Base-by-base conservation (phyloP, 2,329 filamentous ascomycete genomes). In the Colletotrichum salicis region DNA sequence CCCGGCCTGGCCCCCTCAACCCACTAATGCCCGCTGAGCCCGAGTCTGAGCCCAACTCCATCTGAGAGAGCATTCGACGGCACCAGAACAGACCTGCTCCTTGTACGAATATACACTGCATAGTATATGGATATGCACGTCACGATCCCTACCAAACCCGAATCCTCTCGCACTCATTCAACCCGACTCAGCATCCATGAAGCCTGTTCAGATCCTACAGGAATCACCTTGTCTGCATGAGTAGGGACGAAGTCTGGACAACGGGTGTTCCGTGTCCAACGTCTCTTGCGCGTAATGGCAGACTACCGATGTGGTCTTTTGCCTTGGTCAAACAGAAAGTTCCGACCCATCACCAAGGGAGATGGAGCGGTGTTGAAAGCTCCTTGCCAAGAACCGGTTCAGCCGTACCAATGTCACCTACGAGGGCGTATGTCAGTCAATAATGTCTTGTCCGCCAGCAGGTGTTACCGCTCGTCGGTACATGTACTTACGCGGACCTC, bases 341-440 rank as follows among this genome's bases (percentile, higher is more conserved):
- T 52, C 48, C 33, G n/a, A 61, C 37, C 56, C 11, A 57, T 81
- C 77, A 93, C 92, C 90, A 93, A 41, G 92, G 91, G 48, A 94
- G 78, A 76, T 91, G 87, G 67, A 94, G 82, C 41, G 91, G 91
- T 5, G 90, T 92, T 13, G 89, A 81, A 57, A 93, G 81, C 74
- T 87, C 81, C 73, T 87, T 87, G 6, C 92, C 92, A 33, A 94
- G 83, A 5, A 91, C 88, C 13, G 81, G 82, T 74, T 92, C 89
- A 15, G 90, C 91, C 70, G 91, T 93, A 12, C 91, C 91, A 77
- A 93, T 93, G 77, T 93, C 91, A 71, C 89, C 90, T 83, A 70
- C 66, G 22, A 41, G 22, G 65, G 35, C 63, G 33, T 61, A 72
- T 64, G 71, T 75, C 76, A 76, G 68, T 56, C 52, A 57, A 61